Evolutionary conservation across 192 early-diverging fungal genomes (phyloP).

Genomic region (Phlyctochytrium arcticum): DNA sequence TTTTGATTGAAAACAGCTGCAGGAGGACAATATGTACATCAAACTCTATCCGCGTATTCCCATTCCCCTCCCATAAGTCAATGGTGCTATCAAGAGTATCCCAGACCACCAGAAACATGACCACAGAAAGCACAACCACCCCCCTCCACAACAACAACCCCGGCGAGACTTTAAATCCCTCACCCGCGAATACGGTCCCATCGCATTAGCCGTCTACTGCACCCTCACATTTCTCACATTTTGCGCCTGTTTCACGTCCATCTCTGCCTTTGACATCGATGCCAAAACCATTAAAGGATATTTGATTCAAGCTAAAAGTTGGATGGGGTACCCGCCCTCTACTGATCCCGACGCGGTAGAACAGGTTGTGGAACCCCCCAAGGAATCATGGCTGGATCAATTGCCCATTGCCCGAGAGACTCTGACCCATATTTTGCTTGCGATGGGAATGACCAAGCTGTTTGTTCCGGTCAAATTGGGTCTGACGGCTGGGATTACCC

Average conservation of each 20-base stretch:
- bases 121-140: no score
- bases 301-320: constrained; percentile 18
- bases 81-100: no score
- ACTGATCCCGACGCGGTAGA: background rate
- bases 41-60: no score
- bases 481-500: constrained; percentile 34
- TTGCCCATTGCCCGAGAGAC: constrained; percentile 29
- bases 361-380: background rate
- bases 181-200: constrained; percentile 44
- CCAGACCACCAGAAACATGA: no score
- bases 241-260: constrained; percentile 34
- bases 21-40: no score
- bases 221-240: constrained; percentile 37
- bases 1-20: no score
- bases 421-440: constrained; percentile 40
- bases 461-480: constrained; percentile 46
- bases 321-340: constrained; percentile 23
- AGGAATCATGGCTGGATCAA: constrained; percentile 17
- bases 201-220: constrained; percentile 37
- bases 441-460: constrained; percentile 52
- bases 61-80: no score
- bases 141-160: no score
- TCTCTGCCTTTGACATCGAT: constrained; percentile 41
- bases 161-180: constrained; percentile 32
- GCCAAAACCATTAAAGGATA: constrained; percentile 13